A percentile compares a stretch with the other conserved stretches of the same genome.
Conservation (phyloP, 345 rosid genomes). For the Rhizophora mangle region DNA sequence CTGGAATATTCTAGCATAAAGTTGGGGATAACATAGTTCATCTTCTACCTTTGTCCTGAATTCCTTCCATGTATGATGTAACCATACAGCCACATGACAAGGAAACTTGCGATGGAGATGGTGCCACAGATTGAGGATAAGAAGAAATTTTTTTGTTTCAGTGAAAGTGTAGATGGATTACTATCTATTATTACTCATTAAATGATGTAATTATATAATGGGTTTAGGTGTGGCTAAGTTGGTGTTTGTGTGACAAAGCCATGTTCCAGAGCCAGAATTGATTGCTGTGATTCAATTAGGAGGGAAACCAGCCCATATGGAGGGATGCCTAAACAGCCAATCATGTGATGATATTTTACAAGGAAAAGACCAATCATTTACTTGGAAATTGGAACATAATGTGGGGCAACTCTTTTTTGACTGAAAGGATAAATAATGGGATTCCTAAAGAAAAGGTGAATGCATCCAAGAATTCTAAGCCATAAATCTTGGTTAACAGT, state of each 20-base stretch:
- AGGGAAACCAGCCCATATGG: not conserved
- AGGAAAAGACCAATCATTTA: not conserved
- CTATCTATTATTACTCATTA: too few species aligned
- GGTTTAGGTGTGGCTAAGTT: not conserved
- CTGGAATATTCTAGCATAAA: too few species aligned
- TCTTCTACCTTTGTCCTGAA: too few species aligned
- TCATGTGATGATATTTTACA: constrained; percentile 1
- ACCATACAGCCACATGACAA: too few species aligned
- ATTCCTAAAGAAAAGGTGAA: not conserved
- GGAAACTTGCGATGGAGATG: too few species aligned
- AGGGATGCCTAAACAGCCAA: not conserved
- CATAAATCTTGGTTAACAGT: not conserved
- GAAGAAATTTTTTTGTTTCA: too few species aligned
- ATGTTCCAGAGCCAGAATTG: not conserved
- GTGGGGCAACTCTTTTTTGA: constrained; percentile 1
- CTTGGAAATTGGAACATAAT: not conserved
- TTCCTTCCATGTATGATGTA: too few species aligned
- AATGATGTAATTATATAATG: too few species aligned
- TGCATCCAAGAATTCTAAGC: constrained; percentile 5
- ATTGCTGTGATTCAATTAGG: not conserved
- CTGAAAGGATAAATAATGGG: not conserved
- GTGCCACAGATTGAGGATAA: too few species aligned
- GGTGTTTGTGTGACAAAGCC: not conserved
- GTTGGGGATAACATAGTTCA: too few species aligned
- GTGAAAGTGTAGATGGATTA: too few species aligned